Conservation (phyloP, 2,329 filamentous ascomycete genomes). For the Curvularia lunata region DNA sequence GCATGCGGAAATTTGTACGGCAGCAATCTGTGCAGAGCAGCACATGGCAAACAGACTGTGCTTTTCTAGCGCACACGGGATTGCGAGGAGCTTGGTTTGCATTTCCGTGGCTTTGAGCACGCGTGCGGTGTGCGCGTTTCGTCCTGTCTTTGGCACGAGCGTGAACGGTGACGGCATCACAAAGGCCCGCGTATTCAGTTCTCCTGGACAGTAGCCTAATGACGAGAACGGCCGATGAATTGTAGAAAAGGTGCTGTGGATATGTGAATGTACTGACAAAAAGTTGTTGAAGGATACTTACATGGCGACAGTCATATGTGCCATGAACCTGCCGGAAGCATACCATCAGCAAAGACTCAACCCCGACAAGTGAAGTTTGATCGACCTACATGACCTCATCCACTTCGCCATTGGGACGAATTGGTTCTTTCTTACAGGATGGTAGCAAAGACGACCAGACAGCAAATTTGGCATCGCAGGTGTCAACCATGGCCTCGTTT, state of each 20-base stretch:
- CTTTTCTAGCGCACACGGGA: constrained; percentile 73
- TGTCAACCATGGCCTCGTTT: constrained; percentile 64
- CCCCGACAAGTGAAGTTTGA: not conserved
- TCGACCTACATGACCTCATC: constrained; percentile 75
- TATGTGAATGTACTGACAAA: not conserved
- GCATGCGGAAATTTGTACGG: constrained; percentile 67
- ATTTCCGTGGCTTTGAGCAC: constrained; percentile 78
- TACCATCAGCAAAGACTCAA: not conserved
- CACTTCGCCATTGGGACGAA: constrained; percentile 70
- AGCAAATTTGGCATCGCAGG: constrained; percentile 68
- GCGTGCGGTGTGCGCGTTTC: constrained; percentile 72
- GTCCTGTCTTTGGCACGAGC: constrained; percentile 54
- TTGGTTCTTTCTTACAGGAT: constrained; percentile 69
- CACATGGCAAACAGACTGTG: constrained; percentile 60
- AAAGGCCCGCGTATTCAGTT: constrained; percentile 60
- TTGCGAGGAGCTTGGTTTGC: constrained; percentile 75
- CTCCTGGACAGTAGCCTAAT: constrained; percentile 37
- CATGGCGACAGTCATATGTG: constrained; percentile 72
- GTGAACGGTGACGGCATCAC: constrained; percentile 58
- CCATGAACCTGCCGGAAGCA: constrained; percentile 65
- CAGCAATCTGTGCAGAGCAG: constrained; percentile 37
- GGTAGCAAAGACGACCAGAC: constrained; percentile 84
- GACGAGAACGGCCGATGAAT: constrained; percentile 53
- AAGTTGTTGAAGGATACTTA: constrained; percentile 23
- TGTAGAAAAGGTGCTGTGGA: constrained; percentile 34